Conservation (phyloP, 352 stramenopile genomes). For the Phytophthora brassicae region DNA sequence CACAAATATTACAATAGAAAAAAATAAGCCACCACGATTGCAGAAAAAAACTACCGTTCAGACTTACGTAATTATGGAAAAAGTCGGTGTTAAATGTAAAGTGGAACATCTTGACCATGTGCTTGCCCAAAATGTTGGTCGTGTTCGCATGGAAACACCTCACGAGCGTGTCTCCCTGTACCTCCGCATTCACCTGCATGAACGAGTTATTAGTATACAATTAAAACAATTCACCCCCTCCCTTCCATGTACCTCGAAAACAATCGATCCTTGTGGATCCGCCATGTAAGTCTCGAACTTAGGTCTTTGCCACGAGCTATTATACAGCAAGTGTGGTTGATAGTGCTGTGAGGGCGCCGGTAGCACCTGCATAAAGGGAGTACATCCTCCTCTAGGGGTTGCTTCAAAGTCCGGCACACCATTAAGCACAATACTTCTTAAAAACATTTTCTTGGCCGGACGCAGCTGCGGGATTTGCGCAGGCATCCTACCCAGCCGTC, state of each 20-base stretch:
- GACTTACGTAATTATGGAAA: slow-evolving; percentile 62
- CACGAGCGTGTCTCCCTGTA: slow-evolving; percentile 73
- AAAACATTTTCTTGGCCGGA: slow-evolving; percentile 60
- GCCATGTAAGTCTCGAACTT: slow-evolving; percentile 65
- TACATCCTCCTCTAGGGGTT: slow-evolving; percentile 52
- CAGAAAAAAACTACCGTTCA: neutral
- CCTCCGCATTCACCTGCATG: slow-evolving; percentile 61
- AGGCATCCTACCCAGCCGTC: slow-evolving; percentile 45
- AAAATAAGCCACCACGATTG: neutral
- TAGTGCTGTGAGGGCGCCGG: slow-evolving; percentile 64
- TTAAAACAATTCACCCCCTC: neutral
- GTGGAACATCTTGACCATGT: slow-evolving; percentile 87
- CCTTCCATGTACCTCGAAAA: slow-evolving; percentile 47
- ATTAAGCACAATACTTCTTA: slow-evolving; percentile 62
- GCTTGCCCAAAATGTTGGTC: slow-evolving; percentile 70
- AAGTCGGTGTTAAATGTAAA: slow-evolving; percentile 87
- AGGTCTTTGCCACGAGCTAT: slow-evolving; percentile 68
- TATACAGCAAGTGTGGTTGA: slow-evolving; percentile 60
- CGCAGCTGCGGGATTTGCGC: slow-evolving; percentile 57
- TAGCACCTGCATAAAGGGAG: slow-evolving; percentile 65
- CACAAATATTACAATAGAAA: neutral
- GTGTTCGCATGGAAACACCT: slow-evolving; percentile 77
- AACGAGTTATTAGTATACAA: neutral
- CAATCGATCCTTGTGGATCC: slow-evolving; percentile 49
- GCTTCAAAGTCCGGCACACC: slow-evolving; percentile 81